Base-by-base conservation (phyloP, 805 yeast species). In the Gaillardinia entomophila region DNA sequence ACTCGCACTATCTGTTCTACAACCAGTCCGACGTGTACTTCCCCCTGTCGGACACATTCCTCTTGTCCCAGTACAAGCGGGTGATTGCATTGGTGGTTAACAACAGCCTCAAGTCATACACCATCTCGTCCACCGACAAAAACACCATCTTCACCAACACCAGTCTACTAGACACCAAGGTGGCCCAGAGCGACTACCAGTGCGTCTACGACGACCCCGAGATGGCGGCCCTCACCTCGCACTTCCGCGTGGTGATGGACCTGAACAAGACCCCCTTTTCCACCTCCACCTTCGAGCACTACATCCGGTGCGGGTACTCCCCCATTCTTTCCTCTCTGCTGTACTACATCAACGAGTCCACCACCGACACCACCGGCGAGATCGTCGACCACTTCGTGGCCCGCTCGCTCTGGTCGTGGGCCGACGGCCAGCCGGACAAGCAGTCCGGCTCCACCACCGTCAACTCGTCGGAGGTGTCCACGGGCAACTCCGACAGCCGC, bases 351-450 rank as follows among this genome's bases (percentile, higher is more conserved):
- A 24, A 12, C 26, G 34, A 24, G 15, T 36, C 18, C 18, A 15
- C 28, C 11, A 4, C 24, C 8, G 16, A 41, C 47, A 29, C 60
- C 8, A 23, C 55, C 11, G 48, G 61, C 0, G 32, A 43, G 0
- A 45, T 68, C 4, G 27, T 42, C 17, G 39, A 51, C 30, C 23
- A 46, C 15, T 62, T 53, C 31, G 24, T 56, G 1, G 66, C 66
- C 1, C 27, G 37, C 7, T 45, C 60, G 12, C 54, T 72, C 24
- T 88, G 96, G 96, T 72, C 90, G 2, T 88, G 96, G 96, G 72
- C 68, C 0, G 48, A 66, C 0, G 53, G 57, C 7, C 73, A 81
- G 47, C 92, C 92, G 1, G 23, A n/a, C 22, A 6, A 19, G 8
- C 22, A 6, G 22, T 6, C 6, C 22, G 6, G 8, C 4, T 15